Base-by-base conservation (phyloP, 139 green algal genomes). In the Chlamydomonas sp. region DNA sequence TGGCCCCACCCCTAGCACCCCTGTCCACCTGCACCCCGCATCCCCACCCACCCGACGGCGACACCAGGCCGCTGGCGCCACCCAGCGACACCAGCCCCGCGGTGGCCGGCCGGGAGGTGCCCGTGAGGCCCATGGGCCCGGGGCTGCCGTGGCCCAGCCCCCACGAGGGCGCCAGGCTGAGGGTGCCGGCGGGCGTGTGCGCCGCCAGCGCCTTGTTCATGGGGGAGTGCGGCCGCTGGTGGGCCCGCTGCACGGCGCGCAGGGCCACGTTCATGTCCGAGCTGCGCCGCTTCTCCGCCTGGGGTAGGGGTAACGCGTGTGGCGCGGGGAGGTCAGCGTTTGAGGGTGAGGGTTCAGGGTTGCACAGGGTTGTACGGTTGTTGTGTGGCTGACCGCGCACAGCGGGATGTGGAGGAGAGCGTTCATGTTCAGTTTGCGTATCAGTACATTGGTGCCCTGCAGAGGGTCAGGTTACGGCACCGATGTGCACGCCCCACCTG, bases 191-290 rank as follows among this genome's bases (percentile, higher is more conserved):
- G 16, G 85, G 85, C 20, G 78, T 63, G 77, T 86, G 69, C n/a
- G 84, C 84, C 16, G 75, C 75, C 64, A 85, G n/a, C 16, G 85
- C 85, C 67, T 81, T 80, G 78, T 79, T 74, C 49, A 89, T 78
- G 76, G 87, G 87, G 66, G 64, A 77, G 71, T 89, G 64, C 49
- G 80, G 75, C 5, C 80, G 81, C 66, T 76, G n/a, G 14, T 79
- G 63, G 4, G 62, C 73, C 4, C 90, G 87, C 87, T 93, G 90
- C 73, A 91, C 83, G 18, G 83, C 83, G 62, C 87, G 72, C 66
- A 93, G 90, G 12, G 90, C 90, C 15, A 90, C 80, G 2, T n/a
- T 61, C 87, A 91, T 90, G 18, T 93, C 90, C 2, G 62, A 15
- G 83, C 64, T 90, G 61, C 83, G 87, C 83, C 84, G 86, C 87